These are phyloP conservation scores for Annulohypoxylon truncatum DNA, from an alignment of 2,329 filamentous ascomycete species.

Conservation along the genomic window DNA sequence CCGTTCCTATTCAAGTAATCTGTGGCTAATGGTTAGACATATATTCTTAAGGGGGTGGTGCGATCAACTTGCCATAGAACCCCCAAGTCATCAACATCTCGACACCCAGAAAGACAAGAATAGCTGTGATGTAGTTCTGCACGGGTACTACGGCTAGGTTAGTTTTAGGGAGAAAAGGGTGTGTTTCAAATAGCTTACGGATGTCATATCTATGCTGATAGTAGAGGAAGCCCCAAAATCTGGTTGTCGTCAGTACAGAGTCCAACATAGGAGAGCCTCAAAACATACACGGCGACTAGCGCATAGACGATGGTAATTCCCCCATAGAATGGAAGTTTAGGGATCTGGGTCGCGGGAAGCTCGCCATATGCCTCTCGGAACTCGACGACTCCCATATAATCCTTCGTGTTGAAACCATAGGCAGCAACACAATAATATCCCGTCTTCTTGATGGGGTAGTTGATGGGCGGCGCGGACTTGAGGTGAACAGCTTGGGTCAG, in stretches of 20 bases:
- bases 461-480: conserved; percentile 77
- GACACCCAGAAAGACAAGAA: conserved; percentile 90
- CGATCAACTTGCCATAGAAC: conserved; percentile 77
- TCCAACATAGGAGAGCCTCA: not conserved
- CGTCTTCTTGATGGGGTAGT: conserved; percentile 87
- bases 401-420: conserved; percentile 71
- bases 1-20: conserved; percentile 95
- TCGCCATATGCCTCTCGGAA: conserved; percentile 98
- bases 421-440: conserved; percentile 97
- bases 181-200: conserved; percentile 59
- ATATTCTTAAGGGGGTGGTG: not conserved
- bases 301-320: conserved; percentile 94
- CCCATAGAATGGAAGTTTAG: conserved; percentile 97
- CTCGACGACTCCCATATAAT: conserved; percentile 85
- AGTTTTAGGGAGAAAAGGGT: conserved; percentile 43
- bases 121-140: conserved; percentile 99
- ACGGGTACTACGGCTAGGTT: conserved; percentile 75
- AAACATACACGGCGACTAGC: conserved; percentile 75
- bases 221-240: conserved; percentile 95
- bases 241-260: conserved; percentile 49
- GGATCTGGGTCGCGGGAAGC: conserved; percentile 92
- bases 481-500: conserved; percentile 85
- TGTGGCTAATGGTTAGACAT: conserved; percentile 53
- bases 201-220: conserved; percentile 95
- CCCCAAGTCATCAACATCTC: conserved; percentile 99